Evolutionary conservation across 768 basidiomycete genomes (phyloP).

Genomic region (Termitomyces sp.): DNA sequence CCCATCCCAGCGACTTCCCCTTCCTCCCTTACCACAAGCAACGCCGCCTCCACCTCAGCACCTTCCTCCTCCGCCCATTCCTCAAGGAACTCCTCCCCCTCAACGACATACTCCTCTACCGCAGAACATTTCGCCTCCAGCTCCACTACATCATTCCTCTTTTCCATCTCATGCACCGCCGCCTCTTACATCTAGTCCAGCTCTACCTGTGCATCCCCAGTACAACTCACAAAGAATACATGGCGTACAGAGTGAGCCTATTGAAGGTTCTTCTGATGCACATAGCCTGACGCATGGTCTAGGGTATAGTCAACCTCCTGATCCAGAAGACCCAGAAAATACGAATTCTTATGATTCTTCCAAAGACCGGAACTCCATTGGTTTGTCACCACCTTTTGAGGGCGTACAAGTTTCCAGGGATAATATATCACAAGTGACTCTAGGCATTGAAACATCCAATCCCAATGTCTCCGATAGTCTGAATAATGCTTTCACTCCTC

Average conservation of each 20-base stretch:
- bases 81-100: conserved; percentile 2
- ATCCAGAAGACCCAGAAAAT: neutral
- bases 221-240: neutral
- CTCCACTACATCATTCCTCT: conserved; percentile 4
- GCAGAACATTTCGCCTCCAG: neutral
- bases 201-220: neutral
- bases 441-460: neutral
- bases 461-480: neutral
- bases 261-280: neutral
- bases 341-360: neutral
- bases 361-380: neutral
- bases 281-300: neutral
- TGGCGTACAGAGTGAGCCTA: neutral
- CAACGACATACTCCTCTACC: conserved; percentile 5
- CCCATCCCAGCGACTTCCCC: conserved; percentile 4
- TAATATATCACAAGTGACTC: neutral
- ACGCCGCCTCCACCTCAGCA: conserved; percentile 6
- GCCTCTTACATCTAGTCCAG: neutral
- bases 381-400: neutral
- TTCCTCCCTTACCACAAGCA: conserved; percentile 2
- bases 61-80: conserved; percentile 1
- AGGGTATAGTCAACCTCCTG: neutral
- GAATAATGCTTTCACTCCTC: neutral
- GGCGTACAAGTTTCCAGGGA: neutral
- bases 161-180: conserved; percentile 4